Percentiles rank a stretch among this genome's conserved stretches.
phyloP scores from a whole-genome alignment of 2,329 filamentous ascomycete species.

The Xylaria sp. region DNA sequence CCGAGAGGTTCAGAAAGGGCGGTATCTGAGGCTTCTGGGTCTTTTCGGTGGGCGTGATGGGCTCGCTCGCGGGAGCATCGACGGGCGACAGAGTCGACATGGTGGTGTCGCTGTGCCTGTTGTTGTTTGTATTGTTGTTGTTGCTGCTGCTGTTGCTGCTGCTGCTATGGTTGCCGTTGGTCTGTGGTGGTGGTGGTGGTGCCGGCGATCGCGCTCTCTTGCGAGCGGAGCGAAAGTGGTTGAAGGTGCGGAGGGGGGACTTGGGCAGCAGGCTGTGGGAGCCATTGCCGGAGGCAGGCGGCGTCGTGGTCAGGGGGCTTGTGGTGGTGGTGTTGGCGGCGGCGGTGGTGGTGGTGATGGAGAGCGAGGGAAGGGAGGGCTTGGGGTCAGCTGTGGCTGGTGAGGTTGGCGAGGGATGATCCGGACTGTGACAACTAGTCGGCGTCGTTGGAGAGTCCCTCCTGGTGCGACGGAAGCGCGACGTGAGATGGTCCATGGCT shows the following conservation, averaged over 20 bases:
- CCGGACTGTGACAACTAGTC: not conserved
- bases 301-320: constrained; percentile 41
- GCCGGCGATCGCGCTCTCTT: constrained; percentile 61
- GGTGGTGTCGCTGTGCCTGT: constrained; percentile 35
- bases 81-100: constrained; percentile 51
- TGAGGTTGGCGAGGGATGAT: constrained; percentile 26
- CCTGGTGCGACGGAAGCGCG: constrained; percentile 47
- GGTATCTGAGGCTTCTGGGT: constrained; percentile 54
- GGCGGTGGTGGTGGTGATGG: constrained; percentile 33
- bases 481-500: constrained; percentile 46
- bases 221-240: constrained; percentile 55
- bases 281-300: constrained; percentile 42
- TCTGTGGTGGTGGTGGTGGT: constrained; percentile 41
- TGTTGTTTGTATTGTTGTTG: no score
- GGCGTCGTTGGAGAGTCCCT: constrained; percentile 36
- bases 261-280: constrained; percentile 39
- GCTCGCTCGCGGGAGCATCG: constrained; percentile 50
- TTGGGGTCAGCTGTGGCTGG: constrained; percentile 34
- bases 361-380: constrained; percentile 43
- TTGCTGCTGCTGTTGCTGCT: no score
- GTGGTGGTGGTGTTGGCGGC: constrained; percentile 35
- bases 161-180: no score
- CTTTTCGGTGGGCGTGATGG: constrained; percentile 33
- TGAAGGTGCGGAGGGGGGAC: constrained; percentile 58
- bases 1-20: constrained; percentile 62